Evolutionary conservation across 2,329 filamentous ascomycete species (phyloP).

Genomic region (Atkinsonella hypoxylon): DNA sequence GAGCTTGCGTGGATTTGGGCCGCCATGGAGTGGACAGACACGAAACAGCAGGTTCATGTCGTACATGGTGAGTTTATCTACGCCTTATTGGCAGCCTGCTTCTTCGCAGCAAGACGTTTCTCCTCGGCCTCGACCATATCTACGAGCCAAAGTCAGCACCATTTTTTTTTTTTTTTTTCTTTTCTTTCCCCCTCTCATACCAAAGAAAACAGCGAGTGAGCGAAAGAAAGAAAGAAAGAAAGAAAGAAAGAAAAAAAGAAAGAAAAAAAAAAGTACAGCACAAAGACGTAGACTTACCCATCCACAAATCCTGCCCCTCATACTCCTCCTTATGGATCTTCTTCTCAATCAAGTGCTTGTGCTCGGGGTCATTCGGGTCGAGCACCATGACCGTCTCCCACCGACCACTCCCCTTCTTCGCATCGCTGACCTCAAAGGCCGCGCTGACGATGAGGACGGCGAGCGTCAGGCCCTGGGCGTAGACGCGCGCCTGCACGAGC

Average conservation of each 20-base stretch:
- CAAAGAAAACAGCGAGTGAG: too few relatives aligned
- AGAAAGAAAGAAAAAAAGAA: neutral
- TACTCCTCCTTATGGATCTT: slow-evolving; percentile 78
- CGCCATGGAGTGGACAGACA: neutral
- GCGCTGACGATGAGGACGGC: slow-evolving; percentile 74
- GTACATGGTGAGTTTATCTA: neutral
- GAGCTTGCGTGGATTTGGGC: neutral
- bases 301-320: slow-evolving; percentile 87
- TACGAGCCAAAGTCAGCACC: slow-evolving; percentile 17
- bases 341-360: slow-evolving; percentile 78
- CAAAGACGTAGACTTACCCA: slow-evolving; percentile 45
- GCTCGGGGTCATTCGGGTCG: slow-evolving; percentile 70
- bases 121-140: slow-evolving; percentile 80
- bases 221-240: neutral
- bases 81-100: slow-evolving; percentile 16
- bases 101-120: slow-evolving; percentile 36
- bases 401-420: slow-evolving; percentile 59
- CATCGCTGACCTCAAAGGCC: slow-evolving; percentile 69
- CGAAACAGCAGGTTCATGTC: neutral
- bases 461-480: slow-evolving; percentile 80
- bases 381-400: slow-evolving; percentile 79
- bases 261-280: neutral
- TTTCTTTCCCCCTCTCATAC: too few relatives aligned
- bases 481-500: slow-evolving; percentile 87
- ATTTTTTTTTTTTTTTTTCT: neutral